Evolutionary conservation across 2,329 filamentous ascomycete genomes (phyloP).

Genomic region (Penicillium glabrum): DNA sequence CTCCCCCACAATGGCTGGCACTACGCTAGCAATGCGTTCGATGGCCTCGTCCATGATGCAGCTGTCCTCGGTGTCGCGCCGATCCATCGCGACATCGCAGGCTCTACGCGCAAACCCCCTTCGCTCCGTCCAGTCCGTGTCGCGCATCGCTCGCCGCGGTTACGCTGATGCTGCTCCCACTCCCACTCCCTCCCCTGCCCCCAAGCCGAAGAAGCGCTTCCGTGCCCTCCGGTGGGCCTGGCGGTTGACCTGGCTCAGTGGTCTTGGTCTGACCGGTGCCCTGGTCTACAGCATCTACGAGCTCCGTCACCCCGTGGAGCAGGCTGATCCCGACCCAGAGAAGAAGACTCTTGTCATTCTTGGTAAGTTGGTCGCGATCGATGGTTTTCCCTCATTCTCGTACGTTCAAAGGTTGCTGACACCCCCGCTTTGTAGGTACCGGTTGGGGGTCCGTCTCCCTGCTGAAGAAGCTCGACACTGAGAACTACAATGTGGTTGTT

Average conservation of each 20-base stretch:
- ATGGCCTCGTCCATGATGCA: slow-evolving; percentile 35
- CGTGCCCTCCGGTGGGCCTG: slow-evolving; percentile 75
- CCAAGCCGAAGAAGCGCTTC: slow-evolving; percentile 61
- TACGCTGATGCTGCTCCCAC: slow-evolving; percentile 52
- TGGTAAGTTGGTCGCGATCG: slow-evolving; percentile 56
- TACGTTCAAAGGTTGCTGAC: slow-evolving; percentile 15
- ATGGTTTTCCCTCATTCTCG: not conserved
- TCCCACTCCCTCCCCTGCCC: slow-evolving; percentile 30
- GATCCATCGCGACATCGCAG: slow-evolving; percentile 33
- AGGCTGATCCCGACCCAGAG: slow-evolving; percentile 72
- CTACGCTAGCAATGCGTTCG: slow-evolving; percentile 34
- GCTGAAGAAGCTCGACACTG: slow-evolving; percentile 96
- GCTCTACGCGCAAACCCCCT: slow-evolving; percentile 28
- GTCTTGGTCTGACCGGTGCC: slow-evolving; percentile 68
- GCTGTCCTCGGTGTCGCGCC: slow-evolving; percentile 38
- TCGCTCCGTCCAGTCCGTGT: slow-evolving; percentile 25
- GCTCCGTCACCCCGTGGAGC: slow-evolving; percentile 76
- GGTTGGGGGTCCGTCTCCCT: slow-evolving; percentile 96
- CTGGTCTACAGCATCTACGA: slow-evolving; percentile 80
- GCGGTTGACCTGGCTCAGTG: slow-evolving; percentile 76
- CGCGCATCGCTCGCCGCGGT: slow-evolving; percentile 44
- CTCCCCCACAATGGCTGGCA: slow-evolving; percentile 35
- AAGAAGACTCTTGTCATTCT: slow-evolving; percentile 98
- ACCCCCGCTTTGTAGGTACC: slow-evolving; percentile 63
- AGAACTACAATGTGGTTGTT: slow-evolving; percentile 98